Conservation (phyloP, 2,329 filamentous ascomycete genomes). For the Sordariomycetes sp. region DNA sequence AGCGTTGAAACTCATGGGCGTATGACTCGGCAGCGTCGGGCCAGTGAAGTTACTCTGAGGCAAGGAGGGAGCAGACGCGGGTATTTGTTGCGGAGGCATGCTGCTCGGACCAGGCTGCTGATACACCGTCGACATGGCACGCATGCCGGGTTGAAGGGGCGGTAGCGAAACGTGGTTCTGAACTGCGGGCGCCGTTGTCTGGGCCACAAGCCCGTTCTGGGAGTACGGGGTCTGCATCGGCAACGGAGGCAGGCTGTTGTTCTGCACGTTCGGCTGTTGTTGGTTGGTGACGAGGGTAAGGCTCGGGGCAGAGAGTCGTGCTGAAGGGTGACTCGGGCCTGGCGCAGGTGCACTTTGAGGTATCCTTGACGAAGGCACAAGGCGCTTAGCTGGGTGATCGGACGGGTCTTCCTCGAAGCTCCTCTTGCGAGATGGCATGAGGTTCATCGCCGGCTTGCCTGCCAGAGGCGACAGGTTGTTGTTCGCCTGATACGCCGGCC, state of each 20-base stretch:
- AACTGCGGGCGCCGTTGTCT: neutral
- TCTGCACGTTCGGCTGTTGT: neutral
- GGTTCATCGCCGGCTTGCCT: constrained; percentile 32
- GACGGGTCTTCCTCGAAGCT: constrained; percentile 37
- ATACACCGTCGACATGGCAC: constrained; percentile 73
- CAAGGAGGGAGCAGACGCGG: constrained; percentile 6
- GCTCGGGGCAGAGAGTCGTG: constrained; percentile 59
- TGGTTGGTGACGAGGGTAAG: constrained; percentile 53
- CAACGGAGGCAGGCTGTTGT: neutral
- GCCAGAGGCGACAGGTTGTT: constrained; percentile 39
- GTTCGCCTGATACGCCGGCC: constrained; percentile 28
- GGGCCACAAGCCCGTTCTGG: neutral
- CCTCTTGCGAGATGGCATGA: constrained; percentile 36
- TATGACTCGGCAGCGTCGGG: constrained; percentile 13
- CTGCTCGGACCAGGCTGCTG: constrained; percentile 17
- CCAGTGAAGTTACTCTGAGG: constrained; percentile 13
- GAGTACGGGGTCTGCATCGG: constrained; percentile 9
- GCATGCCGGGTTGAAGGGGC: constrained; percentile 48
- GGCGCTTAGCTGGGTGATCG: constrained; percentile 48
- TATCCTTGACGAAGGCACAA: constrained; percentile 14
- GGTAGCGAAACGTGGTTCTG: constrained; percentile 44
- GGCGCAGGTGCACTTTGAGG: constrained; percentile 6
- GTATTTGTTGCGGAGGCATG: constrained; percentile 9
- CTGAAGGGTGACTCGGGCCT: constrained; percentile 4
- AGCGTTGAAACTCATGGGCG: constrained; percentile 33